A percentile compares a stretch with the other conserved stretches of the same genome.
Evolutionary conservation across 2,329 filamentous ascomycete genomes (phyloP).

Genomic region (Fusarium udum): DNA sequence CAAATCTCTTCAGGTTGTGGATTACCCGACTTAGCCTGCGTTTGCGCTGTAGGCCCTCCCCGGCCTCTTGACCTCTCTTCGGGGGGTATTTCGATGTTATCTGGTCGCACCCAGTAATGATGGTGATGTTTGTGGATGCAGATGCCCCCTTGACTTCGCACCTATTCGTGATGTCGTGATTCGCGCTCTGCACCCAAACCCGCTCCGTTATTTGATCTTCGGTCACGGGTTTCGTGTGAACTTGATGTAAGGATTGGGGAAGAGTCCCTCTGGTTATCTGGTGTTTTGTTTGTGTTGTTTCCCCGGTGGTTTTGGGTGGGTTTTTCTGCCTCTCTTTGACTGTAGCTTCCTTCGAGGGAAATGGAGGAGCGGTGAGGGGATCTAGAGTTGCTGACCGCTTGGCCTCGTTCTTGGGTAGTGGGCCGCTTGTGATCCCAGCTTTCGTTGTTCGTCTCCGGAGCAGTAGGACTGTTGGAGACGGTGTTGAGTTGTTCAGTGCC

Average conservation of each 20-base stretch:
- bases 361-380: not conserved
- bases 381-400: slow-evolving; percentile 3
- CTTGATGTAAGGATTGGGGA: slow-evolving; percentile 14
- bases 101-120: slow-evolving; percentile 65
- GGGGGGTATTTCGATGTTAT: slow-evolving; percentile 29
- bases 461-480: not conserved
- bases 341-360: not conserved
- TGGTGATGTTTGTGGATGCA: slow-evolving; percentile 70
- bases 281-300: slow-evolving; percentile 32
- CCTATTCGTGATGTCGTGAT: slow-evolving; percentile 37
- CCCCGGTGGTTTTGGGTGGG: slow-evolving; percentile 7
- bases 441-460: not conserved
- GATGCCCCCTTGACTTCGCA: slow-evolving; percentile 43
- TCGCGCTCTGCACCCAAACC: slow-evolving; percentile 36
- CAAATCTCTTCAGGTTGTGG: slow-evolving; percentile 37
- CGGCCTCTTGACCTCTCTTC: not conserved
- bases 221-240: slow-evolving; percentile 5
- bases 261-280: slow-evolving; percentile 5
- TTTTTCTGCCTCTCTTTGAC: not conserved
- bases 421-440: slow-evolving; percentile 1
- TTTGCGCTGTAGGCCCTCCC: slow-evolving; percentile 3
- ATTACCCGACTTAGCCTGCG: slow-evolving; percentile 26
- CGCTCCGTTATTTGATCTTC: slow-evolving; percentile 10
- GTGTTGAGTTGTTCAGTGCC: not conserved
- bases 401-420: slow-evolving; percentile 4